Conservation (phyloP, 2,329 filamentous ascomycete genomes). For the Phialocephala sp. region DNA sequence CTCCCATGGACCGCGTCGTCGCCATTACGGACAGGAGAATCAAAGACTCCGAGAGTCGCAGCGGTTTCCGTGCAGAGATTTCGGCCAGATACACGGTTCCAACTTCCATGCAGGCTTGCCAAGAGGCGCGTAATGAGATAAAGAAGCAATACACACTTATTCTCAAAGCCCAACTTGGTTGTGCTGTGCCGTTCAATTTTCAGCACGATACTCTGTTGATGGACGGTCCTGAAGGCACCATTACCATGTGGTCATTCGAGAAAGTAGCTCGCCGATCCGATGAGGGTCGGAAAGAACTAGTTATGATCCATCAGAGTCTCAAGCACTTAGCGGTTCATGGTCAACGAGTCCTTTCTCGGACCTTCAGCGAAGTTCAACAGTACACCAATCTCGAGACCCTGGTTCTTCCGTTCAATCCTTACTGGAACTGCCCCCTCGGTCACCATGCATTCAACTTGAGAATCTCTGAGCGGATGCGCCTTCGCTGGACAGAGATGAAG, state of each 20-base stretch:
- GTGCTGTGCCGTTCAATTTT: background rate
- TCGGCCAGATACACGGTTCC: background rate
- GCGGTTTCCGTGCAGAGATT: background rate
- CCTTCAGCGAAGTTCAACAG: background rate
- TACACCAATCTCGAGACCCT: slow-evolving; percentile 4
- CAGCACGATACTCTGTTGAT: slow-evolving; percentile 4
- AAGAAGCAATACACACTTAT: background rate
- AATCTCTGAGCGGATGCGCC: background rate
- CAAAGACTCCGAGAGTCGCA: background rate
- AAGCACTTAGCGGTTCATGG: background rate
- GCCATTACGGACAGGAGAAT: background rate
- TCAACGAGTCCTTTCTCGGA: background rate
- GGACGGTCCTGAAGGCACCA: background rate
- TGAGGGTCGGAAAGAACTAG: background rate
- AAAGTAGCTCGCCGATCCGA: background rate
- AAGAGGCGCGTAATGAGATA: background rate
- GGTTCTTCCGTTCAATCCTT: background rate
- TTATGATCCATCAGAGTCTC: background rate
- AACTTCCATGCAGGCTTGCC: background rate
- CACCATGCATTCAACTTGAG: background rate
- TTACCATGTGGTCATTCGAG: slow-evolving; percentile 2
- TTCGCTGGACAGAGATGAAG: background rate
- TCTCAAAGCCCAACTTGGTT: background rate
- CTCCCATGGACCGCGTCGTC: background rate
- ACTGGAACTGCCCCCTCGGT: background rate